These are phyloP conservation scores for Sphagnum tenellum DNA, from an alignment of 225 moss, liverwort and hornwort species.

Conservation along the genomic window DNA sequence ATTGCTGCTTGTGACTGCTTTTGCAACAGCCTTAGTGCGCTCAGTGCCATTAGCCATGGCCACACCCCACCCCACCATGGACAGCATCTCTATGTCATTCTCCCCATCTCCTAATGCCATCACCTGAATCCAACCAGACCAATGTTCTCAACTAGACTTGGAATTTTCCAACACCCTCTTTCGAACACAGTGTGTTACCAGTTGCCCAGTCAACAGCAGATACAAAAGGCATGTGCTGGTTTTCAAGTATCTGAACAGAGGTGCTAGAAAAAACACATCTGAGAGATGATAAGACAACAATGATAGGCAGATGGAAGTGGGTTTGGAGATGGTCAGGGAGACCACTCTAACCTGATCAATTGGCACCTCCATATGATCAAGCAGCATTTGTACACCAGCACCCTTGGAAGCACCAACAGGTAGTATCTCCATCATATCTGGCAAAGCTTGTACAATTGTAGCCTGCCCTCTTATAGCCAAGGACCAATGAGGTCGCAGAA, in stretches of 20 bases:
- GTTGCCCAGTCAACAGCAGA: no score
- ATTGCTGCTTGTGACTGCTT: constrained; percentile 71
- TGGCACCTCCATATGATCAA: constrained; percentile 59
- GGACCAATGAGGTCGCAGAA: constrained; percentile 78
- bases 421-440: constrained; percentile 89
- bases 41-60: constrained; percentile 76
- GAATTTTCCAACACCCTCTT: no score
- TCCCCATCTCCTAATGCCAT: constrained; percentile 99
- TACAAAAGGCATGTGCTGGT: no score
- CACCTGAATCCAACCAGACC: constrained; percentile 14
- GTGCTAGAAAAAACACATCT: no score
- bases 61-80: constrained; percentile 85
- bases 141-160: no score
- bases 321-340: no score
- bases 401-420: constrained; percentile 82
- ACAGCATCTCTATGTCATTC: constrained; percentile 90
- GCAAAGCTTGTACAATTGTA: constrained; percentile 76
- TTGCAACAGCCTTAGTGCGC: constrained; percentile 49
- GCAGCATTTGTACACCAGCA: constrained; percentile 56
- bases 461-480: constrained; percentile 43
- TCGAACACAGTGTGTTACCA: no score
- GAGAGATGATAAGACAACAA: no score
- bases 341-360: constrained; percentile 37
- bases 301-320: no score
- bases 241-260: no score